phyloP scores from a whole-genome alignment of 805 yeast species.

The Pichia nakasei region DNA sequence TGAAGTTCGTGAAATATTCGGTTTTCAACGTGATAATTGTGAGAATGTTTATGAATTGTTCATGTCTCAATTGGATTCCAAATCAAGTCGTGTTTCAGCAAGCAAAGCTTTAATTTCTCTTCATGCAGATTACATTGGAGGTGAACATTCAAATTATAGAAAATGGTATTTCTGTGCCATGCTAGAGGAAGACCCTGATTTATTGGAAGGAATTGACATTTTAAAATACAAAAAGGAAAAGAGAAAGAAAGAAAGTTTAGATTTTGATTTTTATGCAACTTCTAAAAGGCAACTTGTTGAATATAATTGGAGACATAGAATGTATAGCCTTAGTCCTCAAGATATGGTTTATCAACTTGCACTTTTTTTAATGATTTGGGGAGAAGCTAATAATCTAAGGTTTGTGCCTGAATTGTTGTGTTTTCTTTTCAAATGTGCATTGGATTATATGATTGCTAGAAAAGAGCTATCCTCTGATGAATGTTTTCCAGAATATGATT shows the following conservation, averaged over 20 bases:
- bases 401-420: constrained; percentile 44
- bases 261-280: constrained; percentile 18
- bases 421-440: constrained; percentile 49
- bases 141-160: constrained; percentile 75
- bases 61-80: constrained; percentile 74
- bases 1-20: constrained; percentile 55
- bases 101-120: constrained; percentile 60
- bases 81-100: constrained; percentile 74
- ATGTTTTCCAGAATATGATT: constrained; percentile 20
- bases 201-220: constrained; percentile 50
- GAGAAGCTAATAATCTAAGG: constrained; percentile 62
- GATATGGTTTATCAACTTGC: constrained; percentile 63
- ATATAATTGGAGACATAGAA: constrained; percentile 64
- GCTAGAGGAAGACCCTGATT: constrained; percentile 61
- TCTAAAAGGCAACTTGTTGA: constrained; percentile 63
- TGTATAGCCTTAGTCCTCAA: constrained; percentile 43
- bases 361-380: constrained; percentile 59
- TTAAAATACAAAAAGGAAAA: constrained; percentile 52
- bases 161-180: constrained; percentile 92
- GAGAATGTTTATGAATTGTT: constrained; percentile 76
- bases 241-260: constrained; percentile 35
- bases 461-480: constrained; percentile 18
- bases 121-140: constrained; percentile 91
- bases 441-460: constrained; percentile 36
- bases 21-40: constrained; percentile 75